Percentiles rank a stretch among this genome's conserved stretches.
These are phyloP conservation scores for Flaveria bidentis DNA, from an alignment of 129 eudicot genomes.

Conservation along the genomic window DNA sequence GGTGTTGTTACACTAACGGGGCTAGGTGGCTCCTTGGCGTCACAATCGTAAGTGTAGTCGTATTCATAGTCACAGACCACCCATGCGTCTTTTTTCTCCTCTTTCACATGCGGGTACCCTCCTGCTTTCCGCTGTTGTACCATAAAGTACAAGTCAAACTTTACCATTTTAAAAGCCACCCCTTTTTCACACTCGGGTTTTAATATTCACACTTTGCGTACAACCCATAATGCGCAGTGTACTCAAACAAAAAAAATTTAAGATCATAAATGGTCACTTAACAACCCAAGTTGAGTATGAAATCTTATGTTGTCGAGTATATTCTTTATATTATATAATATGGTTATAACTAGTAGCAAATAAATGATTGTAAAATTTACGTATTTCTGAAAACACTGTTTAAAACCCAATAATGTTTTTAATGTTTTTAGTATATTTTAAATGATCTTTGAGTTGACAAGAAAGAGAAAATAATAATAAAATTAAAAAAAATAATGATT, in stretches of 20 bases:
- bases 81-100: conserved; percentile 57
- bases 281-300: too few species aligned
- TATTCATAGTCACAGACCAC: conserved; percentile 62
- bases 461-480: too few species aligned
- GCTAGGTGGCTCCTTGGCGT: conserved; percentile 60
- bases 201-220: not conserved
- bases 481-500: too few species aligned
- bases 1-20: conserved; percentile 39
- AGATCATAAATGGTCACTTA: too few species aligned
- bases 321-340: too few species aligned
- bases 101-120: conserved; percentile 57
- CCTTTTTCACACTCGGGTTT: not conserved
- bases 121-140: conserved; percentile 50
- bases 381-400: too few species aligned
- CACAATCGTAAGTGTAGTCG: conserved; percentile 37
- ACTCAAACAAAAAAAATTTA: not conserved
- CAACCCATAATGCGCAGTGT: not conserved
- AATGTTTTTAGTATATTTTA: too few species aligned
- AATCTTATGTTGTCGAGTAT: too few species aligned
- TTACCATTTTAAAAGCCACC: conserved; percentile 11
- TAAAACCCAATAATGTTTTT: too few species aligned
- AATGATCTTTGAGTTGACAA: too few species aligned
- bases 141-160: conserved; percentile 29
- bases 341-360: too few species aligned
- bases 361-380: too few species aligned